Evolutionary conservation across 441 rosid genomes (phyloP), one percentile per base, ranked within the genome.

Genomic region (Gossypium gossypioides): DNA sequence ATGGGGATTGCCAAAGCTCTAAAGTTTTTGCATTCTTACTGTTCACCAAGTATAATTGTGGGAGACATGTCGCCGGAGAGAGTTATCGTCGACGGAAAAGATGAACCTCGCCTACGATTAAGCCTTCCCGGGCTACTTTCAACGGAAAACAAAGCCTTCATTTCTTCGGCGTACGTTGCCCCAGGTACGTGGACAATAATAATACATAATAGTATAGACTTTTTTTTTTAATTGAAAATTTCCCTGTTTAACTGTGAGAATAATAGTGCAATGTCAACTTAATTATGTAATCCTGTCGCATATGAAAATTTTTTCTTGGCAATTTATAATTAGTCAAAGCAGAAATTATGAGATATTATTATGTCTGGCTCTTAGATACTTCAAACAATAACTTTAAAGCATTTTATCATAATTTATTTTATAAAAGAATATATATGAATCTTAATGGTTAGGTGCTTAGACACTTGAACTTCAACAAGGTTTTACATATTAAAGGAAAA

Each of bases 1-100:
- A 64, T 72, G 0, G 88, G 97, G 54, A 69, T 88, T 0, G 87
- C 90, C 0, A 83, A 86, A 80, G 91, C 94, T 44, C 84, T 91
- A 10, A 55, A 72, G 64, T 91, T 84, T 78, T 72, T 89, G 76
- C 98, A 93, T 69, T 73, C 72, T 15, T 54, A 61, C 60, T 80
- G 86, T 59, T 78, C 87, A 0, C 82, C 81, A 8, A 16, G 50
- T 58, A 27, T 80, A 71, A 0, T 76, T 0, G 78, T 78, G 0
- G 87, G 93, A 0, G 75, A 78, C 72, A 18, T 93, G 76, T 88
- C 87, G 6, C 83, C 85, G 69, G 87, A 77, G 67, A 87, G 74
- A 69, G 75, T 91, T 27, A 78, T 87, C 3, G 54, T 93, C 16
- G 96, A 86, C 70, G 74, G 66, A 12, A 81, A 82, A 32, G 86